Percentiles rank a stretch among this genome's conserved stretches.
Conservation (phyloP, 768 basidiomycete species). For the Favolaschia claudopus region DNA sequence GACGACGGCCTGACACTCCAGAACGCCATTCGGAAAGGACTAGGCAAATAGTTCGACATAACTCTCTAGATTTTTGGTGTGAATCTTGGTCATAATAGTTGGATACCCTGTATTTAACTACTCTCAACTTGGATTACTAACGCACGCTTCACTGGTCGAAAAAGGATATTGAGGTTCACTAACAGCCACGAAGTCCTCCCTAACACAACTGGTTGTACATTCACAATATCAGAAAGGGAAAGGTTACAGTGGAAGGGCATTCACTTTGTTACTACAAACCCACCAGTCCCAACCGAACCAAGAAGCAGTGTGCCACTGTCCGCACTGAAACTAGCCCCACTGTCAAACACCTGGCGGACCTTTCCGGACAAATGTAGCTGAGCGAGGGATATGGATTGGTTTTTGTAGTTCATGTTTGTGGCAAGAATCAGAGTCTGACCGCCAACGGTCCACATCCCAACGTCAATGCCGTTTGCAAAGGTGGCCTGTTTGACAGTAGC, state of each 20-base stretch:
- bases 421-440: conserved; percentile 55
- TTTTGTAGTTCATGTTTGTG: conserved; percentile 56
- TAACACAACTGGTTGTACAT: too few species aligned
- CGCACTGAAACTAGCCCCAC: conserved; percentile 27
- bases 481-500: conserved; percentile 51
- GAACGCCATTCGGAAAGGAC: conserved; percentile 47
- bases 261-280: conserved; percentile 41
- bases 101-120: neutral
- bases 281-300: conserved; percentile 49
- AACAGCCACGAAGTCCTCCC: too few species aligned
- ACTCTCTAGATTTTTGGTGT: neutral
- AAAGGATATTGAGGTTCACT: too few species aligned
- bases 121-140: too few species aligned
- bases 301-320: conserved; percentile 34
- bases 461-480: conserved; percentile 48
- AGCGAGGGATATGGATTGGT: conserved; percentile 39
- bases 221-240: too few species aligned
- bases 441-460: conserved; percentile 58
- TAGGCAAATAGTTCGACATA: conserved; percentile 35
- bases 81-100: neutral
- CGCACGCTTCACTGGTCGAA: too few species aligned
- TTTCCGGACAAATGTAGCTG: conserved; percentile 25
- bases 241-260: too few species aligned
- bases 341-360: conserved; percentile 32
- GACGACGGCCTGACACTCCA: conserved; percentile 50